Base-by-base conservation (phyloP, 1,284 basidiomycete species). In the Ustilago nuda region DNA sequence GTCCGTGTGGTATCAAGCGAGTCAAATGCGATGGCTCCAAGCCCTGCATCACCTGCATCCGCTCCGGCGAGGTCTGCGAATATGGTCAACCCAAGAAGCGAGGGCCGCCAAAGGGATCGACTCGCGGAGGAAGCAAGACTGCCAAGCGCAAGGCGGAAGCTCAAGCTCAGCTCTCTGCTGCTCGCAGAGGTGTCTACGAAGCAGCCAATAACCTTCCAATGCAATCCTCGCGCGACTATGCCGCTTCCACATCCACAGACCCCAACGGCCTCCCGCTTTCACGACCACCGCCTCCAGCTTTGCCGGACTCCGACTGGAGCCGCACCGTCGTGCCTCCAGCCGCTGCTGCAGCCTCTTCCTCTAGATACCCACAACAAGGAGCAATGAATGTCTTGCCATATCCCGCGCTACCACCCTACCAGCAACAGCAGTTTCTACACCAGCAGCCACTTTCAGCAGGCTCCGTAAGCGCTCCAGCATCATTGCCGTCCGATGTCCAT, bases 21-120 rank as follows among this genome's bases (percentile, higher is more conserved):
- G 78, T 82, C 64, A 82, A 79, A 41, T 82, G 80, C 53, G 74
- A 82, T 36, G 80, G 80, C 7, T 56, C 65, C 17, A 51, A 66
- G 0, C 80, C 80, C 33, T 82, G 80, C 66, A 50, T 65, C 56
- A 80, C 78, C 36, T 82, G 80, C 57, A 30, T 70, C 43, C 62
- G 65, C 27, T 74, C 64, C 43, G 71, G 75, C n/a, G 80, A 82
- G 32, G 33, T 58, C 43, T 82, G 80, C 71, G 75, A 72, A 41
- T 82, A 82, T 46, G 78, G 76, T 7, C 67, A 74, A 32, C 75
- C 78, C 30, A 82, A 80, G 63, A 82, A 82, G 66, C 37, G 76
- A n/a, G 80, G 80, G 1, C 80, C 80, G 11, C 76, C 80, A 1
- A 82, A 82, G 45, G 80, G 80, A 9, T 78, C 78, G 5, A 80